A percentile compares a stretch with the other conserved stretches of the same genome.
Evolutionary conservation across 805 yeast species (phyloP).

Genomic region (Yamadazyma scolyti): DNA sequence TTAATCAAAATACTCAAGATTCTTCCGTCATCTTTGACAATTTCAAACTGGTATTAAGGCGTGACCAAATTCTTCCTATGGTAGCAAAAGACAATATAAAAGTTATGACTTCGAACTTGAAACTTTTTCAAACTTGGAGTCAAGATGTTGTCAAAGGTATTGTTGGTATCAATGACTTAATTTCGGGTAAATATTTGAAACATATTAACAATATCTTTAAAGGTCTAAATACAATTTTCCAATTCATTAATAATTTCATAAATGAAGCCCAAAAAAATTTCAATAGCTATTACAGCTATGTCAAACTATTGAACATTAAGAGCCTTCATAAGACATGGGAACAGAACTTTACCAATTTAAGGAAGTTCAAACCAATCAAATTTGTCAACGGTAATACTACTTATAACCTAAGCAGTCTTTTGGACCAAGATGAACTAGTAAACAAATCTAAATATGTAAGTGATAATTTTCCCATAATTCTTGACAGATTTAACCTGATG

Average conservation of each 20-base stretch:
- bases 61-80: neutral
- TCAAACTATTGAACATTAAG: conserved; percentile 36
- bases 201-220: conserved; percentile 42
- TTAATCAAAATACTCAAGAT: conserved; percentile 9
- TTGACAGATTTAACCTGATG: conserved; percentile 28
- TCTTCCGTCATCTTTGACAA: conserved; percentile 1
- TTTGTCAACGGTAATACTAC: conserved; percentile 25
- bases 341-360: conserved; percentile 29
- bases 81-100: conserved; percentile 11
- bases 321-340: conserved; percentile 38
- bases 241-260: conserved; percentile 47
- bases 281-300: conserved; percentile 31
- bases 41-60: conserved; percentile 5
- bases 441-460: conserved; percentile 25
- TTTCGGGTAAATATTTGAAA: conserved; percentile 20
- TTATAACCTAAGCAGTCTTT: conserved; percentile 16
- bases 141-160: conserved; percentile 37
- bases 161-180: conserved; percentile 23
- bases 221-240: conserved; percentile 44
- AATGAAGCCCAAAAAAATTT: conserved; percentile 47
- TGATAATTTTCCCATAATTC: conserved; percentile 25
- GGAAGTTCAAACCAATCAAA: conserved; percentile 32
- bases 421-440: conserved; percentile 26
- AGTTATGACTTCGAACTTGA: conserved; percentile 30
- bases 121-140: conserved; percentile 51